Evolutionary conservation across 1,139 yeast species (phyloP), one percentile per base, ranked within the genome.

Genomic region (Blastobotrys serpentis): DNA sequence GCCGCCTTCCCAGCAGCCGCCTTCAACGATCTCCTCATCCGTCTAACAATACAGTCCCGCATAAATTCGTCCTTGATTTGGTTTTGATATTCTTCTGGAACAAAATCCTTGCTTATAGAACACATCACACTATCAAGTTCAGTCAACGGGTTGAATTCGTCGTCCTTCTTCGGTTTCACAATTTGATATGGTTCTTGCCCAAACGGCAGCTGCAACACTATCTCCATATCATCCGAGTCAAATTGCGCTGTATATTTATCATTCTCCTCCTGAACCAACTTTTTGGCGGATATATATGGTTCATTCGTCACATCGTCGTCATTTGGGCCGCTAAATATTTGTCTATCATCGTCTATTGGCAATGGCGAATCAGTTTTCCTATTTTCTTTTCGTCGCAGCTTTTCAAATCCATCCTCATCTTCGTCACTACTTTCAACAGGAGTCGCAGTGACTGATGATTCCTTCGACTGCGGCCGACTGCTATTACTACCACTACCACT

Each of bases 111-210:
- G 0, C 80, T 73, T 11, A 73, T 65, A 42, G 76, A 59, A 51
- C 77, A 82, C 74, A 82, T 77, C n/a, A 71, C 60, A 47, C 73
- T 78, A 18, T 84, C 86, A 43, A 88, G 76, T 60, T 89, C 96
- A 43, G 74, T 76, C 54, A 85, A 70, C 2, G 96, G 92, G 59
- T 86, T 82, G 51, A 84, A 72, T 54, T 81, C 86, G 47, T 78
- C 77, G 2, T 54, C 49, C 7, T 51, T 52, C 22, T 46, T 48
- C 4, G 68, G 65, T n/a, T 30, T 26, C 21, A 52, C 52, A 1
- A 55, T 49, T n/a, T 40, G 11, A 40, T 61, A 61, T 22, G 44
- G 36, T 44, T 61, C 65, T 2, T 26, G 14, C 21, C 59, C 61
- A 48, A 52, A 57, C 16, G 63, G 63, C 18, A 60, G 53, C 44